Evolutionary conservation across 2,329 filamentous ascomycete genomes (phyloP), one percentile per base, ranked within the genome.

Genomic region (Didymellaceae sp.): DNA sequence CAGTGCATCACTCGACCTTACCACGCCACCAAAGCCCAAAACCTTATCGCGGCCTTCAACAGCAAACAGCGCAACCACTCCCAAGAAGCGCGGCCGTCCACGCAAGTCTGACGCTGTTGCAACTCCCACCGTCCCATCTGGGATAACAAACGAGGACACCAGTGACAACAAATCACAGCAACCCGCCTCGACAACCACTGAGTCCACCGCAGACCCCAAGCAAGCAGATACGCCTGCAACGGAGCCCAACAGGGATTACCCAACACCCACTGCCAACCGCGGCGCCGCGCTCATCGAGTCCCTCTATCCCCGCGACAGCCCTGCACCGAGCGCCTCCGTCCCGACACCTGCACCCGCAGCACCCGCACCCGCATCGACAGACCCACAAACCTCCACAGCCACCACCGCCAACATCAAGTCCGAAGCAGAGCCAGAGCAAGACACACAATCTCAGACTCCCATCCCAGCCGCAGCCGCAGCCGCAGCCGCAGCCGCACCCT

Each of bases 1-100:
- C 8, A 5, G 6, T 9, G 13, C 24, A 17, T 5, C 26, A 10
- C 13, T 17, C n/a, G 21, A 43, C 11, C 35, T 42, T 25, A 30
- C 31, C 25, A 38, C 42, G 6, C 17, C 32, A 6, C 21, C 48
- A 4, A 42, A 38, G 21, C 8, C 37, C 2, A 52, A 46, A 13
- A 2, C 41, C 10, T 14, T 32, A 14, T 46, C 48, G 1, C 42
- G 42, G 13, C 48, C 48, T 13, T 52, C 42, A 3, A 52, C 48
- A 11, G 42, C 43, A 13, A 42, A 33, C 14, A 38, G 37, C 30
- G 14, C 28, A 34, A 35, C 14, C 14, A 30, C 44, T 5, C 49
- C 52, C 13, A 59, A 56, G 48, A 61, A 61, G 31, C 54, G 52
- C 26, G 58, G 53, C 5, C 54, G 54, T 8, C 52, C 56, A 14